phyloP scores from a whole-genome alignment of 306 rosid genomes.

The Neltuma alba region DNA sequence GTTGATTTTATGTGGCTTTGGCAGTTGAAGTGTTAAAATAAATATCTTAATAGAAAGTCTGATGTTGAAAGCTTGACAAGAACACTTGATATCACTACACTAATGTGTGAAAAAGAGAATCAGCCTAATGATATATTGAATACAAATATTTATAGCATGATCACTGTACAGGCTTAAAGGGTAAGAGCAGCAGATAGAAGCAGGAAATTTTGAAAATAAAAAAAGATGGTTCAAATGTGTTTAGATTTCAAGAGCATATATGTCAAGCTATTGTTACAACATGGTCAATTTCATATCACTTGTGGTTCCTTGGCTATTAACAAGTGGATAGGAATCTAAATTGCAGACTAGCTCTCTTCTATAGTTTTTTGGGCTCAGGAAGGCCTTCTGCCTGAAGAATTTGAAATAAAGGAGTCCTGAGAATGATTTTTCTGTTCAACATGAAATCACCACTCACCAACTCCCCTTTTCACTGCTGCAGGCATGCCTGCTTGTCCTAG shows the following conservation, averaged over 20 bases:
- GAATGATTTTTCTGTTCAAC: not conserved
- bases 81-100: not conserved
- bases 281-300: constrained; percentile 31
- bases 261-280: constrained; percentile 35
- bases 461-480: not conserved
- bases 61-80: not conserved
- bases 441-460: not conserved
- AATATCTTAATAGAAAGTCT: not conserved
- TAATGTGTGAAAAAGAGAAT: not conserved
- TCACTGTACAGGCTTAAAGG: not conserved
- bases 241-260: not conserved
- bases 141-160: constrained; percentile 2
- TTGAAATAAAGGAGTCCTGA: not conserved
- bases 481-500: constrained; percentile 1
- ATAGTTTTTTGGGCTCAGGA: constrained; percentile 26
- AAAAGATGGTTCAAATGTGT: constrained; percentile 13
- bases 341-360: constrained; percentile 15
- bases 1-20: not conserved
- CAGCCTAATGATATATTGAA: not conserved
- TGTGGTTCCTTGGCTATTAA: constrained; percentile 7
- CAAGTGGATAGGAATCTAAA: constrained; percentile 28
- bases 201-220: not conserved
- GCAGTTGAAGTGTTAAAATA: not conserved
- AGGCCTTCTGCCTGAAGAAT: constrained; percentile 20
- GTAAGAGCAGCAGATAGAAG: not conserved